A percentile compares a stretch with the other conserved stretches of the same genome.
These are phyloP conservation scores for Eruca vesicaria DNA, from an alignment of 441 rosid genomes.

Conservation along the genomic window DNA sequence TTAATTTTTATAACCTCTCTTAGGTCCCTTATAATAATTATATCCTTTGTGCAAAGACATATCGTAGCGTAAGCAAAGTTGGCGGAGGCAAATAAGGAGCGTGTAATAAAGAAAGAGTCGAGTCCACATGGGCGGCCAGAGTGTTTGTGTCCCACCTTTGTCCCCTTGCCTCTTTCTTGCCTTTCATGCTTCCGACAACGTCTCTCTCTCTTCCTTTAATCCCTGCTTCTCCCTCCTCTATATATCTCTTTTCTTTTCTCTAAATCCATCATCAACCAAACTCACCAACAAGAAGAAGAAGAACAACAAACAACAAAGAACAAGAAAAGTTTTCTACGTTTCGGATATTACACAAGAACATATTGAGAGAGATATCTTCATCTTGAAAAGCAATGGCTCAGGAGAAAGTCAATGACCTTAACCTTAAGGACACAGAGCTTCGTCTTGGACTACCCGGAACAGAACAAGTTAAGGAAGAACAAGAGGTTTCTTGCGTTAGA, in stretches of 20 bases:
- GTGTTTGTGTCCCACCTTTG: conserved; percentile 62
- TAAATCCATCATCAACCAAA: conserved; percentile 8
- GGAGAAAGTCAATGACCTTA: conserved; percentile 50
- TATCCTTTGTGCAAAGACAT: neutral
- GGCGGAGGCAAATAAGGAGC: conserved; percentile 37
- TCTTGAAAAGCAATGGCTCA: conserved; percentile 29
- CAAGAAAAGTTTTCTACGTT: neutral
- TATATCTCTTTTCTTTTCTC: conserved; percentile 27
- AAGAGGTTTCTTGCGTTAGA: conserved; percentile 39
- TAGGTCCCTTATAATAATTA: neutral
- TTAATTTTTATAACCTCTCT: neutral
- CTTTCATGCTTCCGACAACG: conserved; percentile 68
- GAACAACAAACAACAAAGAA: no score
- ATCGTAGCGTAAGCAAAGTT: conserved; percentile 27
- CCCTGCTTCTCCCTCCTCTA: conserved; percentile 20
- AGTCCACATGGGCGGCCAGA: conserved; percentile 38
- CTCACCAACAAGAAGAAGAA: conserved; percentile 18
- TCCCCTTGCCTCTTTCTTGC: conserved; percentile 70
- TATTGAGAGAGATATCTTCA: conserved; percentile 32
- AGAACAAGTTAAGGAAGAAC: conserved; percentile 35
- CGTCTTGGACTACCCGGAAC: conserved; percentile 85
- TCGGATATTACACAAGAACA: neutral
- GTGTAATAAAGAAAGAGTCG: conserved; percentile 32
- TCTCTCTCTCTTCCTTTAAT: conserved; percentile 48
- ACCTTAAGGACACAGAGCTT: conserved; percentile 84